Evolutionary conservation across 2,329 filamentous ascomycete species (phyloP).

Genomic region (Fusarium anthophilum): DNA sequence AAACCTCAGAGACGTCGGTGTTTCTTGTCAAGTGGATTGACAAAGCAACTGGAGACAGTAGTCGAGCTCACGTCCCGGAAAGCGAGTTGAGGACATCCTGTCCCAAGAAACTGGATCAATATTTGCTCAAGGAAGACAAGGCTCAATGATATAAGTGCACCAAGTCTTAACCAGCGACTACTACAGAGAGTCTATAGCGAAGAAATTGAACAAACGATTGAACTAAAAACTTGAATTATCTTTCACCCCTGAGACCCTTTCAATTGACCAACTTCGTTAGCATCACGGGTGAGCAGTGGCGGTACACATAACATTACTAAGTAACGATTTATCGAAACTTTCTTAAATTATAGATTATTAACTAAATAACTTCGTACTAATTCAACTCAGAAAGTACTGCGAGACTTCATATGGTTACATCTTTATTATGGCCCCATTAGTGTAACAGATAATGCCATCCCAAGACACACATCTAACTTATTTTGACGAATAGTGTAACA

Average conservation of each 20-base stretch:
- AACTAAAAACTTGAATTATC: not conserved
- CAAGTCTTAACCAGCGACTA: constrained; percentile 43
- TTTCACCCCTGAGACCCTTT: not conserved
- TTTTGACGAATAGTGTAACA: not conserved
- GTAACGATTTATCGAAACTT: not conserved
- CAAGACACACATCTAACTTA: not conserved
- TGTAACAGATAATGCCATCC: not conserved
- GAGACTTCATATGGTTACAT: not conserved
- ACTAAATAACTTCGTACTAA: too few species aligned
- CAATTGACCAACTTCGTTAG: not conserved
- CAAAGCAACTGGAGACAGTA: rapidly evolving
- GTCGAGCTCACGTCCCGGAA: not conserved
- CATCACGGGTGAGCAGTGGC: not conserved
- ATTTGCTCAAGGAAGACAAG: not conserved
- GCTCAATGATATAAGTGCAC: not conserved
- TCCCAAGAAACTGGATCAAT: not conserved
- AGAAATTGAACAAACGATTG: not conserved
- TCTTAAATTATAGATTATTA: not conserved
- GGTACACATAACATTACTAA: not conserved
- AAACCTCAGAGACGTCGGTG: not conserved
- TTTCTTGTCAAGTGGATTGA: not conserved
- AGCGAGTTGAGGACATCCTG: not conserved
- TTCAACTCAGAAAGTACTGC: too few species aligned
- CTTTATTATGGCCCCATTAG: not conserved
- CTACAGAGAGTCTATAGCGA: constrained; percentile 39